phyloP scores from a whole-genome alignment of 2,329 filamentous ascomycete species.

The Macroventuria anomochaeta region DNA sequence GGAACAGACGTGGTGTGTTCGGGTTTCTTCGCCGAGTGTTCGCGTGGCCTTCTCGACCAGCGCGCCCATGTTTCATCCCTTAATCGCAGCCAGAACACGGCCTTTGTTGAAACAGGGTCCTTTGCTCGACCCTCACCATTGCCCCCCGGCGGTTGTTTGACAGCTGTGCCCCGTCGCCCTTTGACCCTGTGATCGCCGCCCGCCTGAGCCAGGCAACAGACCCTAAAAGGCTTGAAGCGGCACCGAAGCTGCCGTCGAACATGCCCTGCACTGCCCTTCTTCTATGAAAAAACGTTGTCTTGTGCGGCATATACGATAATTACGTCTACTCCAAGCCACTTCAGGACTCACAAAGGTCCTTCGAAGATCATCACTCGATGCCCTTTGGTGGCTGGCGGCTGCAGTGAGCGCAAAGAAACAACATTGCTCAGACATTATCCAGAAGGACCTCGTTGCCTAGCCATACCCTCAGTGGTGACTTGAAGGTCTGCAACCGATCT shows the following conservation, averaged over 20 bases:
- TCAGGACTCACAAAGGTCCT: not conserved
- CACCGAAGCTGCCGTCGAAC: conserved; percentile 1
- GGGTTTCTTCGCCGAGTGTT: conserved; percentile 14
- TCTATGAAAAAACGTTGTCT: not conserved
- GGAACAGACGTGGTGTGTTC: conserved; percentile 30
- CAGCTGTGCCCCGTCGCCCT: conserved; percentile 18
- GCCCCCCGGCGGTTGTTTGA: conserved; percentile 17
- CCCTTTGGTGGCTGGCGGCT: not conserved
- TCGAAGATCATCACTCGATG: conserved; percentile 2
- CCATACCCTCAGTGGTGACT: not conserved
- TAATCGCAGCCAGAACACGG: conserved; percentile 14
- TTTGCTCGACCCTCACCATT: conserved; percentile 12
- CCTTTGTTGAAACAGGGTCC: conserved; percentile 16
- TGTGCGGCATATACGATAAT: not conserved
- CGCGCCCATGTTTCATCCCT: conserved; percentile 16
- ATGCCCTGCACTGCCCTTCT: conserved; percentile 6
- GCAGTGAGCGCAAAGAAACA: not conserved
- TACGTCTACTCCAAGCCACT: not conserved
- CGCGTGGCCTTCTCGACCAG: conserved; percentile 7
- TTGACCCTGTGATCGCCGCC: conserved; percentile 6
- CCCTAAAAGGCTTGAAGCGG: not conserved
- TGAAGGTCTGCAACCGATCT: not conserved
- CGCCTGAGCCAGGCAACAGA: conserved; percentile 6
- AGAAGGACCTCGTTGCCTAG: not conserved
- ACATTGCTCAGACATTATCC: not conserved